Evolutionary conservation across 2,329 filamentous ascomycete genomes (phyloP).

Genomic region (Fusarium veterinarium): DNA sequence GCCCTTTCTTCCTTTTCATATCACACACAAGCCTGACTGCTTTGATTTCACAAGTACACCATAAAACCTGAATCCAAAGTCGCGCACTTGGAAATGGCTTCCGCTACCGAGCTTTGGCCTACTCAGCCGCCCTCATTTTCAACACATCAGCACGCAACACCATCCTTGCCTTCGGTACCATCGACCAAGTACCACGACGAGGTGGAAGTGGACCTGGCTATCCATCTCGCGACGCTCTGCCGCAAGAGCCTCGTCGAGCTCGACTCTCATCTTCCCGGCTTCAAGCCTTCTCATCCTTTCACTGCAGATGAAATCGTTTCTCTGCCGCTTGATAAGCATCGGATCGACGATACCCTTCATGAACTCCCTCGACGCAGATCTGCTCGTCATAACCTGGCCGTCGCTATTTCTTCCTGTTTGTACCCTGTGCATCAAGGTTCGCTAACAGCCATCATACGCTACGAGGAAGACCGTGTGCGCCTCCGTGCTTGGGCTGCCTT

Average conservation of each 20-base stretch:
- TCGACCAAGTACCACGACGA: constrained; percentile 4
- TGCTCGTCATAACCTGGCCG: constrained; percentile 46
- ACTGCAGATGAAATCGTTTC: constrained; percentile 52
- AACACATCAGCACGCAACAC: background rate
- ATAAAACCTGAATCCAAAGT: background rate
- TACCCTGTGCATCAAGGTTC: constrained; percentile 51
- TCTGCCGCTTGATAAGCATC: constrained; percentile 47
- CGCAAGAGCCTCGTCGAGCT: constrained; percentile 46
- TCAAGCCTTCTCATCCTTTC: constrained; percentile 47
- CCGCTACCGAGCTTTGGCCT: constrained; percentile 48
- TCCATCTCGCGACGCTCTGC: constrained; percentile 46
- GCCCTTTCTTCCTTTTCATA: background rate
- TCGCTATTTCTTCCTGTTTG: constrained; percentile 48
- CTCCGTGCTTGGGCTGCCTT: constrained; percentile 52
- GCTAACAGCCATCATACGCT: constrained; percentile 52
- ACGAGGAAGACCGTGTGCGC: constrained; percentile 51
- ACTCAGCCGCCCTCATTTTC: constrained; percentile 35
- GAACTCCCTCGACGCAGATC: constrained; percentile 52
- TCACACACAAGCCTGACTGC: background rate
- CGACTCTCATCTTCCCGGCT: constrained; percentile 39
- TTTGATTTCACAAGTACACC: background rate
- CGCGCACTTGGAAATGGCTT: constrained; percentile 43
- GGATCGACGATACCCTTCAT: constrained; percentile 48
- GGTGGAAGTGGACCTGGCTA: constrained; percentile 44
- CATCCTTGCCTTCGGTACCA: background rate